Base-by-base conservation (phyloP, 371 early-diverging fungal species). In the Thermomucor indicae-seudaticae region DNA sequence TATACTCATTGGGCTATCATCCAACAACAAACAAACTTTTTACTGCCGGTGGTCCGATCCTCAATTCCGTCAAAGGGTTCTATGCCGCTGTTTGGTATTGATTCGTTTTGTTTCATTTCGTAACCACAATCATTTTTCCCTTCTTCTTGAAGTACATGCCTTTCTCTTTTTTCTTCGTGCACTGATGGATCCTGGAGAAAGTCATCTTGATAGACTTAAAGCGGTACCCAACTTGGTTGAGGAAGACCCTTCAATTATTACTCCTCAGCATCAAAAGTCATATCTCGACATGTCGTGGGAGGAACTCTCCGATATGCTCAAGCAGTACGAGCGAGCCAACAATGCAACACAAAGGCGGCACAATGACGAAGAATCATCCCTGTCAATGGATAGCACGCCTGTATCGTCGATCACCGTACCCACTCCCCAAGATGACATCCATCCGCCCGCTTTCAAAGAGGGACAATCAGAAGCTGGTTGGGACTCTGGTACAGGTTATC, bases 21-120 rank as follows among this genome's bases (percentile, higher is more conserved):
- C 62, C 62, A 20, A 60, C 65, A 11, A 61, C 72, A 11, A 50
- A 55, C 10, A 43, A 47, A 25, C 55, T 86, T 23, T 81, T 84
- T 62, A 64, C 82, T 4, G 81, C 78, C 0, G 87, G 85, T 14
- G 87, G 87, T 1, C 87, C 87, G 6, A 60, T 86, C 32, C 82
- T 81, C 40, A 51, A 78, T 29, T 79, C 72, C 20, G 57, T 81
- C 47, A 53, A 64, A 25, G 84, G 86, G 3, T 67, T 80, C 16
- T 80, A 80, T 55, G 73, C 68, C 2, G 72, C 65, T 14, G 25
- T 77, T 2, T 73, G 74, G 78, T 48, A 42, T 28, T 61, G 45
- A 45, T 50, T 40, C 24, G n/a, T n/a, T n/a, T n/a, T n/a, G n/a
- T n/a, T n/a, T n/a, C n/a, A n/a, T n/a, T n/a, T n/a, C n/a, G n/a